Evolutionary conservation across 306 rosid species (phyloP), one percentile per base, ranked within the genome.

Genomic region (Lithocarpus polystachyus): DNA sequence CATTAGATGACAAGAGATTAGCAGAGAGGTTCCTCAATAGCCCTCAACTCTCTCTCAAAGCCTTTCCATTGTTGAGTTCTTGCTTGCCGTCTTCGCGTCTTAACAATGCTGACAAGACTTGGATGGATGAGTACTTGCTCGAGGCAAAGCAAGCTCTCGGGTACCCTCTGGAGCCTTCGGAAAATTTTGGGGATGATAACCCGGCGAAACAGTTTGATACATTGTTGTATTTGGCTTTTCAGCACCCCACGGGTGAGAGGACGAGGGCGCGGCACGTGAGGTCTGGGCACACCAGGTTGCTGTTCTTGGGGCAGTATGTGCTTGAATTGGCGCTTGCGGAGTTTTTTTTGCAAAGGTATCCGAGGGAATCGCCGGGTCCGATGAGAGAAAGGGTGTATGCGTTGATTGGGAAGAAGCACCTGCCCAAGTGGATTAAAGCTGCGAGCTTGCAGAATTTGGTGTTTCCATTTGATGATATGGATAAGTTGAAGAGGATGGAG

Each of bases 141-240:
- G 99, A 95, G 73, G 98, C 93, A 54, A 95, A 93, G 75, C 99
- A 95, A 71, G 99, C 99, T 56, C 88, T 95, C 0, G 99, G 99
- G 53, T 93, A 93, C 82, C 89, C 99, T 1, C 89, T 95, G 0
- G 99, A 95, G 83, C 89, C 94, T 0, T 93, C 96, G 2, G 97
- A 91, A 4, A 76, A 68, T 6, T 84, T 87, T 3, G 93, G 88
- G 24, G 97, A 91, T 23, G 98, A 95, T 61, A 93, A 93, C 64
- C 98, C 99, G 0, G 98, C 98, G 0, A 93, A 88, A 75, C 98
- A 95, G 28, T 93, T 95, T 26, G 98, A 95, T 77, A 86, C 92
- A 1, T 60, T 95, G 88, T 29, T 95, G 84, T 95, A 95, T 56
- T 75, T 95, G 88, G 99, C 99, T n/a, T 95, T 95, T 86, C 99